phyloP scores from a whole-genome alignment of 2,329 filamentous ascomycete genomes.

The Lachnellula occidentalis region DNA sequence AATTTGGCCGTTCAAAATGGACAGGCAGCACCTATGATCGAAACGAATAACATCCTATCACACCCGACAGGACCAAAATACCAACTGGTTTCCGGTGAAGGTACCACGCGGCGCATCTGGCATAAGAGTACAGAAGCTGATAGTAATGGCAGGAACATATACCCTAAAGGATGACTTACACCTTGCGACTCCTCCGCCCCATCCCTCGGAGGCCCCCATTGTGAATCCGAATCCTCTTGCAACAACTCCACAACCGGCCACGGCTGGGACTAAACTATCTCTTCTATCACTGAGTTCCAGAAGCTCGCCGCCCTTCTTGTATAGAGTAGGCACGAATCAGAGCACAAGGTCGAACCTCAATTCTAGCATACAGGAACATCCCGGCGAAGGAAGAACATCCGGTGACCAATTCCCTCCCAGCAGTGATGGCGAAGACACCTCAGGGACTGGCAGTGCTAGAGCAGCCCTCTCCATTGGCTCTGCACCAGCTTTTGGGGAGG shows the following conservation, averaged over 20 bases:
- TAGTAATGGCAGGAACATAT: constrained; percentile 64
- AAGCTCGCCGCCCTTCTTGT: constrained; percentile 44
- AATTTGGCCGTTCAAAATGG: constrained; percentile 66
- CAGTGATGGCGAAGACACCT: constrained; percentile 48
- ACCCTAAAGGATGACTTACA: constrained; percentile 84
- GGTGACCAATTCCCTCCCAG: constrained; percentile 54
- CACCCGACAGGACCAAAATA: constrained; percentile 78
- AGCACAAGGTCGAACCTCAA: constrained; percentile 42
- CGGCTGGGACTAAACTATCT: constrained; percentile 77
- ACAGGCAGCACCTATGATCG: constrained; percentile 69
- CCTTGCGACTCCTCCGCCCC: constrained; percentile 88
- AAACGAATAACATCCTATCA: constrained; percentile 86
- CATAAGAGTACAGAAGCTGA: constrained; percentile 9
- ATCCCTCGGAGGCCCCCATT: constrained; percentile 86
- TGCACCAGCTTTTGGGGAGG: constrained; percentile 75
- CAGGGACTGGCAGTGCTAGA: constrained; percentile 40
- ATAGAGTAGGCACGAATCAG: constrained; percentile 47
- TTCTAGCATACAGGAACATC: constrained; percentile 54
- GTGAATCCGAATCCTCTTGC: constrained; percentile 87
- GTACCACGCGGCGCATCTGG: constrained; percentile 37
- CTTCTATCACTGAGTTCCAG: constrained; percentile 45
- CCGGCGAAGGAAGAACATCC: constrained; percentile 54
- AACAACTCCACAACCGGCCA: constrained; percentile 78
- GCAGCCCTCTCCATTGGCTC: constrained; percentile 28
- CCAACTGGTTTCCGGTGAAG: constrained; percentile 90